A percentile compares a stretch with the other conserved stretches of the same genome.
Evolutionary conservation across 2,329 filamentous ascomycete species (phyloP).

Genomic region (Ramichloridium luteum): DNA sequence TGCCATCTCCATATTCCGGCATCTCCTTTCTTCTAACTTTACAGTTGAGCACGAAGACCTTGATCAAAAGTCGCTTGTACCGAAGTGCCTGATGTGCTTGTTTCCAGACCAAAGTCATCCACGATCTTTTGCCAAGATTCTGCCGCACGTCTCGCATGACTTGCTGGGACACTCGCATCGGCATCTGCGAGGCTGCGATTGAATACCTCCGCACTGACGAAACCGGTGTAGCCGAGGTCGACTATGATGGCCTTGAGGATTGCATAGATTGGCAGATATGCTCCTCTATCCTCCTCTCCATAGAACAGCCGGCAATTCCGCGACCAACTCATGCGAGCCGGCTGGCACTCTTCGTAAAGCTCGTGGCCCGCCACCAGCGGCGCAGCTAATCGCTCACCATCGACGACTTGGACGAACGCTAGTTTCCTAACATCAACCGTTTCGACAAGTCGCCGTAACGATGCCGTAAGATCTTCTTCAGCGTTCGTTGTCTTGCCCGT

Average conservation of each 20-base stretch:
- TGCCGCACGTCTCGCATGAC: slow-evolving; percentile 41
- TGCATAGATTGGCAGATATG: slow-evolving; percentile 53
- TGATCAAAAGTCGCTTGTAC: slow-evolving; percentile 5
- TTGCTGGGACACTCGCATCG: slow-evolving; percentile 41
- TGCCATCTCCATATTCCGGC: too few species aligned
- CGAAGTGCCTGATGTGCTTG: neutral
- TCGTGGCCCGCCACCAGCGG: slow-evolving; percentile 48
- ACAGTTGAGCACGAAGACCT: slow-evolving; percentile 12
- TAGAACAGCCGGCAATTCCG: slow-evolving; percentile 61
- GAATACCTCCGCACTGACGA: slow-evolving; percentile 62
- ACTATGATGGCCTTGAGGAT: slow-evolving; percentile 51
- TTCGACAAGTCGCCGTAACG: slow-evolving; percentile 42
- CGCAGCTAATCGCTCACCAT: slow-evolving; percentile 50
- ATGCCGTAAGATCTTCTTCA: slow-evolving; percentile 42
- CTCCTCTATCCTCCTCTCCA: slow-evolving; percentile 48
- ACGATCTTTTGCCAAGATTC: slow-evolving; percentile 41
- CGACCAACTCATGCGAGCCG: slow-evolving; percentile 63
- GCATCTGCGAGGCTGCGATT: slow-evolving; percentile 45
- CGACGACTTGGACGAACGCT: slow-evolving; percentile 66
- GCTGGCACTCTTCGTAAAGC: slow-evolving; percentile 47
- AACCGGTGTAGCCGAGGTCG: slow-evolving; percentile 53
- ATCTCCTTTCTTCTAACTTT: slow-evolving; percentile 4
- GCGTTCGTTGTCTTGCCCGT: slow-evolving; percentile 43
- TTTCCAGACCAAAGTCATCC: slow-evolving; percentile 21
- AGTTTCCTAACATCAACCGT: slow-evolving; percentile 51